Evolutionary conservation across 352 stramenopile genomes (phyloP).

Genomic region (Phytophthora citricola): DNA sequence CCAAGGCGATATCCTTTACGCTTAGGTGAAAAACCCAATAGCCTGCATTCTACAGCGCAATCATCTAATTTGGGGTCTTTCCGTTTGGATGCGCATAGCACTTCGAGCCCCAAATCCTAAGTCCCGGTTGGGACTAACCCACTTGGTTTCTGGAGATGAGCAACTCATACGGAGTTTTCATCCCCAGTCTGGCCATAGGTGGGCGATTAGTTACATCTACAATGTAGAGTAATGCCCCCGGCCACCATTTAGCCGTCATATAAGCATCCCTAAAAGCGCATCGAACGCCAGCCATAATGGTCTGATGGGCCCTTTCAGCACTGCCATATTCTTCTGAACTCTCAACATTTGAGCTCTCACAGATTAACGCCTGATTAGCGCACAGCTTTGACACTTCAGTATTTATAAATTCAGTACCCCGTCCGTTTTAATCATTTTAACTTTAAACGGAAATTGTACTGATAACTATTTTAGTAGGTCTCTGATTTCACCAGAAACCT

Average conservation of each 20-base stretch:
- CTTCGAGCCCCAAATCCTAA: constrained; percentile 8
- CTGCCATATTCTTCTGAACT: constrained; percentile 13
- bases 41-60: constrained; percentile 7
- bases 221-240: too few species aligned
- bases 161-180: too few species aligned
- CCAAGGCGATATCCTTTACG: too few species aligned
- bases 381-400: constrained; percentile 3
- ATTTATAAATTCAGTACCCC: constrained; percentile 4
- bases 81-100: constrained; percentile 12
- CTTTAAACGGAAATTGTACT: constrained; percentile 17
- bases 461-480: constrained; percentile 9
- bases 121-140: neutral
- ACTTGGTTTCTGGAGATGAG: neutral
- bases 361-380: neutral
- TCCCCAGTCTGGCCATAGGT: too few species aligned
- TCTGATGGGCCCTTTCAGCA: constrained; percentile 4
- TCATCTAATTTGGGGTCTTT: constrained; percentile 10
- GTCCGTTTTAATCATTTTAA: constrained; percentile 1
- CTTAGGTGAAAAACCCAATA: constrained; percentile 2
- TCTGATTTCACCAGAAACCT: constrained; percentile 7
- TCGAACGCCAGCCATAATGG: neutral
- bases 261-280: too few species aligned
- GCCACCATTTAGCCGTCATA: too few species aligned
- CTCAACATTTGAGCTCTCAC: constrained; percentile 12
- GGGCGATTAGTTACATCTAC: too few species aligned